Percentiles rank a stretch among this genome's conserved stretches.
Evolutionary conservation across 192 early-diverging fungal species (phyloP).

Genomic region (Chytriomyces sp.): DNA sequence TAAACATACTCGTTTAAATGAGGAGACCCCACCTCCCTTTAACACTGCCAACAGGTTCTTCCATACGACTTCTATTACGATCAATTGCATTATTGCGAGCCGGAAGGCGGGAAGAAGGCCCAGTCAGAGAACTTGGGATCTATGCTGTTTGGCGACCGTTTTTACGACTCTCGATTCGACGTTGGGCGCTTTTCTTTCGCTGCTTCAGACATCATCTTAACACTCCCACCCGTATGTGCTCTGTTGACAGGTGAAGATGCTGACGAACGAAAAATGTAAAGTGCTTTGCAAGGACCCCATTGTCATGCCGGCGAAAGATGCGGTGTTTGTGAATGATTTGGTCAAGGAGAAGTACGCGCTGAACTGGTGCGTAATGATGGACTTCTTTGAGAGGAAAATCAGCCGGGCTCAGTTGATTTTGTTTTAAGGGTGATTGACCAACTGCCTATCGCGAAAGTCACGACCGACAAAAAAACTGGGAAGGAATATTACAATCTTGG

Average conservation of each 20-base stretch:
- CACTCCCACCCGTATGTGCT: background rate
- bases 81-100: conserved; percentile 84
- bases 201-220: background rate
- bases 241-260: conserved; percentile 66
- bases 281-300: conserved; percentile 68
- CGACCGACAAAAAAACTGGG: conserved; percentile 47
- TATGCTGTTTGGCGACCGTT: conserved; percentile 94
- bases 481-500: conserved; percentile 75
- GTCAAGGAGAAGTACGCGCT: conserved; percentile 50
- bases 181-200: background rate
- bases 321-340: conserved; percentile 82
- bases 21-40: background rate
- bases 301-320: conserved; percentile 66
- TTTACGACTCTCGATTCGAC: conserved; percentile 81
- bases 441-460: conserved; percentile 71
- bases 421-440: conserved; percentile 77
- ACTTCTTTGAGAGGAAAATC: background rate
- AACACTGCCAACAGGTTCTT: conserved; percentile 47
- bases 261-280: conserved; percentile 63
- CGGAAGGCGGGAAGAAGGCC: conserved; percentile 59
- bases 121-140: conserved; percentile 82
- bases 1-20: background rate
- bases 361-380: conserved; percentile 43
- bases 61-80: conserved; percentile 87
- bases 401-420: conserved; percentile 5